Evolutionary conservation across 495 filamentous ascomycete genomes (phyloP), one percentile per base, ranked within the genome.

Genomic region (Rusavskia elegans): DNA sequence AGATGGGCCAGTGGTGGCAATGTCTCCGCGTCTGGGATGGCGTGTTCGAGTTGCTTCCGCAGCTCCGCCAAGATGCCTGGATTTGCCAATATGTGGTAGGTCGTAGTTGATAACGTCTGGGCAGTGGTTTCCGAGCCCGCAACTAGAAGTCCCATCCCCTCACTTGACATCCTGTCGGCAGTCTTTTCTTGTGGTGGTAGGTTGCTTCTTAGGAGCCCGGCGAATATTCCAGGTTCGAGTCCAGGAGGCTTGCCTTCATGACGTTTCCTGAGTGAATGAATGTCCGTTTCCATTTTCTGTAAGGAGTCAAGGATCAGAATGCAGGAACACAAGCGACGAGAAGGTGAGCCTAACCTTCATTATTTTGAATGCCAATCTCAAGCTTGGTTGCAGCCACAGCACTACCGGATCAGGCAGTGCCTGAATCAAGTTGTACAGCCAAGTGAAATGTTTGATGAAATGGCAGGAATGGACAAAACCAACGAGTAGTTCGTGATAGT

Each of bases 81-180:
- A 50, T 68, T 61, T 0, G 55, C 54, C 6, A 70, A 49, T 16
- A 69, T 52, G 46, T 66, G 55, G 38, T 55, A 66, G 2, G 62
- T 57, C 10, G 60, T 65, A 19, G 59, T 56, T 11, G 61, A 60
- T 9, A 69, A 48, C 1, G 56, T 51, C 52, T 55, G 57, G 5
- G 54, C 57, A 2, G 66, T 66, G 3, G 67, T 68, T 46, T 69
- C 67, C n/a, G 64, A 61, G 2, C 67, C 67, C 3, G 66, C 67
- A 36, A 59, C 62, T 4, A 62, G 51, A 19, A 67, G 40, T 16
- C 46, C 53, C 19, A 56, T 48, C 10, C 58, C 63, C 50, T 71
- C 66, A 1, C 59, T 44, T 2, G 29, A 25, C 10, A 71, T 53
- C n/a, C 61, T 53, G 14, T 30, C 39, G 2, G 57, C 30, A 0